Percentiles rank a stretch among this genome's conserved stretches.
These are phyloP conservation scores for Nakaseomyces sp. DNA, from an alignment of 1,139 yeast genomes.

Conservation along the genomic window DNA sequence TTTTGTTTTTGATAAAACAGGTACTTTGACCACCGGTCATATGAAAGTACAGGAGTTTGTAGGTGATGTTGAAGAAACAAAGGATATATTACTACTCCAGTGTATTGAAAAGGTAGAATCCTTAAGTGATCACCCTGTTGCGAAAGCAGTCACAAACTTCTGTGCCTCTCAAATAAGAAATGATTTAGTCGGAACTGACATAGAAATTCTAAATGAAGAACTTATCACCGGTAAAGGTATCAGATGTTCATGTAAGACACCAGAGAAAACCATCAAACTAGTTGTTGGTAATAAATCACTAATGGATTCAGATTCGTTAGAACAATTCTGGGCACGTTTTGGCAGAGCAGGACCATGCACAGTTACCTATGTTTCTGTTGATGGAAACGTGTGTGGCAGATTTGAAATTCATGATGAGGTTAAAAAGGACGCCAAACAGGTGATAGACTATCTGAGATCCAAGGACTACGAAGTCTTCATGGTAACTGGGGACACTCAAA, in stretches of 20 bases:
- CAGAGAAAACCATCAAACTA: constrained; percentile 31
- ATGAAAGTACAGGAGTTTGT: constrained; percentile 45
- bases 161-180: constrained; percentile 22
- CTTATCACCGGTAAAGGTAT: constrained; percentile 67
- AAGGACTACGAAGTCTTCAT: constrained; percentile 66
- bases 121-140: constrained; percentile 83
- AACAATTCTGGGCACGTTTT: constrained; percentile 7
- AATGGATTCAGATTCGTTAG: constrained; percentile 29
- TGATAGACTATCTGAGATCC: constrained; percentile 46
- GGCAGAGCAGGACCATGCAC: constrained; percentile 26
- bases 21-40: constrained; percentile 81
- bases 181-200: constrained; percentile 16
- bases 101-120: constrained; percentile 52
- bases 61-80: constrained; percentile 9
- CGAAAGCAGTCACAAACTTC: constrained; percentile 49
- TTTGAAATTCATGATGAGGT: constrained; percentile 63
- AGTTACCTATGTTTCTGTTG: constrained; percentile 39
- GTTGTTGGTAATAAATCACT: constrained; percentile 51
- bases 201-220: constrained; percentile 38
- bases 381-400: constrained; percentile 53
- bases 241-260: constrained; percentile 28
- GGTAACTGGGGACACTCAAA: constrained; percentile 78
- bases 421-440: constrained; percentile 54
- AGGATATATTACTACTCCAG: constrained; percentile 12
- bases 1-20: constrained; percentile 89